phyloP scores from a whole-genome alignment of 2,329 filamentous ascomycete genomes.

The Hypoxylon sp. region DNA sequence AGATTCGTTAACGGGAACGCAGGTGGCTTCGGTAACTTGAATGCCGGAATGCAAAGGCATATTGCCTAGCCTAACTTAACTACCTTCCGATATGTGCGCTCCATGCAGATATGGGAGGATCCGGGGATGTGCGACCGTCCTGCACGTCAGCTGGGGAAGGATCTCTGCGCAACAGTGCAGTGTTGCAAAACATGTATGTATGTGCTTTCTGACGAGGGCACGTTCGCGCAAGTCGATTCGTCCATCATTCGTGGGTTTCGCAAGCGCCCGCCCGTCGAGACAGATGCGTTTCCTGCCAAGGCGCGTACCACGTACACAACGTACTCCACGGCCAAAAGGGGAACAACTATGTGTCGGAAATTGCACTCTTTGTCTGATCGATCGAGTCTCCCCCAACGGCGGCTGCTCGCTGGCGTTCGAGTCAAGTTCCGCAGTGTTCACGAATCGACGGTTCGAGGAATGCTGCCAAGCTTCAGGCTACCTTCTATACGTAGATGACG shows the following conservation, averaged over 20 bases:
- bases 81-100: conserved; percentile 36
- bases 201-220: conserved; percentile 16
- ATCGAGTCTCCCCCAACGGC: conserved; percentile 8
- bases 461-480: conserved; percentile 39
- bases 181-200: conserved; percentile 22
- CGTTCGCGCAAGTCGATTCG: conserved; percentile 20
- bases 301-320: conserved; percentile 40
- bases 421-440: conserved; percentile 21
- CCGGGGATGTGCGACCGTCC: conserved; percentile 37
- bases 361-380: conserved; percentile 18
- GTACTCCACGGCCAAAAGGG: conserved; percentile 32
- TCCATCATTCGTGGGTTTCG: conserved; percentile 24
- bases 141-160: conserved; percentile 40
- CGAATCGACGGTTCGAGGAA: conserved; percentile 32
- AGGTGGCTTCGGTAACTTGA: conserved; percentile 31
- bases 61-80: conserved; percentile 26
- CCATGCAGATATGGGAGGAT: conserved; percentile 34
- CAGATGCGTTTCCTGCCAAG: conserved; percentile 41
- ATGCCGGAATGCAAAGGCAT: conserved; percentile 29
- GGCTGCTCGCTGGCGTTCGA: conserved; percentile 15
- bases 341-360: conserved; percentile 39
- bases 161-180: conserved; percentile 39
- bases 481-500: conserved; percentile 33
- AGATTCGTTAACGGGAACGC: conserved; percentile 29
- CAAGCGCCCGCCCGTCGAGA: conserved; percentile 36